phyloP scores from a whole-genome alignment of 192 early-diverging fungal species.

The Coemansia guatemalensis region DNA sequence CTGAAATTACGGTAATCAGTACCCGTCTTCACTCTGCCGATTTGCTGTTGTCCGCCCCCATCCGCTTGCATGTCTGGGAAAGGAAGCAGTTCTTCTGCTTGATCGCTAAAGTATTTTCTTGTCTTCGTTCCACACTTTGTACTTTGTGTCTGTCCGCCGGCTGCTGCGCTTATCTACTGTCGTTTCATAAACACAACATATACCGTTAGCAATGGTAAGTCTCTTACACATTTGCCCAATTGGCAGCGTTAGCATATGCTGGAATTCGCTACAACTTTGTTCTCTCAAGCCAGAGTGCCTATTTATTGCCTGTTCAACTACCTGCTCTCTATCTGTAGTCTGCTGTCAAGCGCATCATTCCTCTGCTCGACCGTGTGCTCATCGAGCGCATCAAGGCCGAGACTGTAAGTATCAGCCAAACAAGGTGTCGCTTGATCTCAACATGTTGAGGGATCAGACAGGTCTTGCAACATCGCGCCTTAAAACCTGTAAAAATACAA shows the following conservation, averaged over 20 bases:
- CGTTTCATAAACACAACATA: neutral
- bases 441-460: neutral
- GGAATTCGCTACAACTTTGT: neutral
- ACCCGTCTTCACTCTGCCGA: neutral
- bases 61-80: neutral
- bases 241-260: neutral
- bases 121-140: neutral
- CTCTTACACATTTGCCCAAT: neutral
- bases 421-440: neutral
- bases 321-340: conserved; percentile 19
- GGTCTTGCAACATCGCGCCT: neutral
- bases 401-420: conserved; percentile 38
- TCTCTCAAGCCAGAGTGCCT: neutral
- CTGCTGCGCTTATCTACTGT: neutral
- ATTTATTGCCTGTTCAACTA: conserved; percentile 6
- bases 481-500: neutral
- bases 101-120: neutral
- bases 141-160: neutral
- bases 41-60: neutral
- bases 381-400: conserved; percentile 95
- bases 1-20: conserved; percentile 27
- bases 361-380: conserved; percentile 97
- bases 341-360: conserved; percentile 82
- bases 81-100: neutral
- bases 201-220: neutral